Conservation (phyloP, 192 early-diverging fungal genomes). For the Coemansia sp. region DNA sequence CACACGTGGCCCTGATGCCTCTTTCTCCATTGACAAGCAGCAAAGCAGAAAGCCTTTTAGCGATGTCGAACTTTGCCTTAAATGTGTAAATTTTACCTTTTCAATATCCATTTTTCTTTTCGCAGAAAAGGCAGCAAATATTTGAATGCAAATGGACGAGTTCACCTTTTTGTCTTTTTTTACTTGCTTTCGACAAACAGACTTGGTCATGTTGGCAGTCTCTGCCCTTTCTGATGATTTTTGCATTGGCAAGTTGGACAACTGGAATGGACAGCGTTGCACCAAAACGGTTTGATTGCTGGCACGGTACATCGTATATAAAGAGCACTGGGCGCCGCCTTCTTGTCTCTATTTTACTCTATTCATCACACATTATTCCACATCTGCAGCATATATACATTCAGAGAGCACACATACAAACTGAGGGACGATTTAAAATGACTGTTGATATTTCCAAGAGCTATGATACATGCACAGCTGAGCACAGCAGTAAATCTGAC, state of each 20-base stretch:
- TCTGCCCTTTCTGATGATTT: background rate
- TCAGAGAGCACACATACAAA: background rate
- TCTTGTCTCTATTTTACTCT: background rate
- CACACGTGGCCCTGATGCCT: no score
- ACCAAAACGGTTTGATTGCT: background rate
- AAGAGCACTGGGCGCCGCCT: background rate
- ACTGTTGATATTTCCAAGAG: background rate
- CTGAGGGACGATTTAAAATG: background rate
- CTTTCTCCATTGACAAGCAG: no score
- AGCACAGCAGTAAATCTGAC: background rate
- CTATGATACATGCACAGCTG: background rate
- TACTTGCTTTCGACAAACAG: background rate
- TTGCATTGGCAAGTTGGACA: background rate
- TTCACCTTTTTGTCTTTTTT: background rate
- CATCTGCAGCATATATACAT: background rate
- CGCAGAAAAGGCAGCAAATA: background rate
- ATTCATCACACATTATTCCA: background rate
- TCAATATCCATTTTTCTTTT: no score
- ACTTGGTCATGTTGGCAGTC: background rate
- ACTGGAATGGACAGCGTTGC: background rate
- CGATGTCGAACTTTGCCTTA: no score
- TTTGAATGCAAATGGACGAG: background rate
- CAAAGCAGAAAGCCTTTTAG: no score
- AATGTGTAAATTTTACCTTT: no score
- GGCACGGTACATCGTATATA: background rate